phyloP scores from a whole-genome alignment of 805 yeast genomes.

The Sungouiella thailandica region DNA sequence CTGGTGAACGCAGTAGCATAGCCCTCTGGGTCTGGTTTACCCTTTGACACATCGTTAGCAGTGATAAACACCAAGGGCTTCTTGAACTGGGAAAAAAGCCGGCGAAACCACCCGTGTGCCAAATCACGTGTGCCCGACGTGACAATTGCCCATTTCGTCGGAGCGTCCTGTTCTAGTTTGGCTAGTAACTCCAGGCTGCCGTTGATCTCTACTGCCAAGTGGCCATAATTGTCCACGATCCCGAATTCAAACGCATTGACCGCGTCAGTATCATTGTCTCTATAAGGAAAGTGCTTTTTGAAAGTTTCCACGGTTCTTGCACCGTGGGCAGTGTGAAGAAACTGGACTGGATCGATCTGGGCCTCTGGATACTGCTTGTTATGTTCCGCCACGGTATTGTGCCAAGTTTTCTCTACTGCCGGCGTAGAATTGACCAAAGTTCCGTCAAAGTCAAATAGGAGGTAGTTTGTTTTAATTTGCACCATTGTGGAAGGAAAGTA shows the following conservation, averaged over 20 bases:
- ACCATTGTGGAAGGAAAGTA: no score
- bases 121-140: slow-evolving; percentile 16
- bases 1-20: slow-evolving; percentile 8
- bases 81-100: slow-evolving; percentile 3
- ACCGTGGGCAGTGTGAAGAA: slow-evolving; percentile 15
- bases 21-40: slow-evolving; percentile 20
- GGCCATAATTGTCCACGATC: slow-evolving; percentile 14
- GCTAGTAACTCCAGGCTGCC: slow-evolving; percentile 10
- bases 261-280: slow-evolving; percentile 4
- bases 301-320: slow-evolving; percentile 13
- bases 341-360: slow-evolving; percentile 5
- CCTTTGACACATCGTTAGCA: slow-evolving; percentile 16
- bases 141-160: slow-evolving; percentile 15
- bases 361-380: slow-evolving; percentile 11
- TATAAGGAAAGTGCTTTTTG: slow-evolving; percentile 12
- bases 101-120: slow-evolving; percentile 17
- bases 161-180: slow-evolving; percentile 2
- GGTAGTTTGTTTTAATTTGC: slow-evolving; percentile 3
- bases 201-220: slow-evolving; percentile 13
- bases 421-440: slow-evolving; percentile 16
- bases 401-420: slow-evolving; percentile 16
- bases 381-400: slow-evolving; percentile 9
- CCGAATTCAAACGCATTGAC: slow-evolving; percentile 8
- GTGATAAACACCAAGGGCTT: slow-evolving; percentile 16
- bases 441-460: slow-evolving; percentile 18